These are phyloP conservation scores for Rubus idaeus DNA, from an alignment of 306 rosid genomes.

Conservation along the genomic window DNA sequence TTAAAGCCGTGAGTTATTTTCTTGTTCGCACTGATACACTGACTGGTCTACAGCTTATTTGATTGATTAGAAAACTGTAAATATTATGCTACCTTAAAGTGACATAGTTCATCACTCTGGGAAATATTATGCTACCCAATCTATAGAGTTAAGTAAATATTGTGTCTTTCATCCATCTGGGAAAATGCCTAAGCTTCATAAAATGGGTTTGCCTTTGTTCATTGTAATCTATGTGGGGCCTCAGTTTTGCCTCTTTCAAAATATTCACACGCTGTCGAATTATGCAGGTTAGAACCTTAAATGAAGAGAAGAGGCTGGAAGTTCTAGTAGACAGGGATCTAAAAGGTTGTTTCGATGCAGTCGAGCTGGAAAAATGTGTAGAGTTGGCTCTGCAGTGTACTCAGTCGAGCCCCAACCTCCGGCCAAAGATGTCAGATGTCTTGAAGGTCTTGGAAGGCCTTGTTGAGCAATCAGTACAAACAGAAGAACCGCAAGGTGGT, in stretches of 20 bases:
- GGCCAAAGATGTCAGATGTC: constrained; percentile 84
- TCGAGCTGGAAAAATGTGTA: constrained; percentile 61
- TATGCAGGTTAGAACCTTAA: constrained; percentile 73
- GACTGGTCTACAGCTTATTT: too few relatives aligned
- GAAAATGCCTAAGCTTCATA: background rate
- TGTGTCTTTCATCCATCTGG: background rate
- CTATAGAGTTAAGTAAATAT: background rate
- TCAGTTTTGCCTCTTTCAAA: background rate
- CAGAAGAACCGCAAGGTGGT: constrained; percentile 63
- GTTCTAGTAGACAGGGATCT: constrained; percentile 78
- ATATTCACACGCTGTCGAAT: constrained; percentile 7
- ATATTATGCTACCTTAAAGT: background rate
- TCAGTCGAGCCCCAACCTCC: constrained; percentile 72
- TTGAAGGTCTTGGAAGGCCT: constrained; percentile 77
- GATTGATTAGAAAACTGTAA: background rate
- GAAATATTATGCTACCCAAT: too few relatives aligned
- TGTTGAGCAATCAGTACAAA: constrained; percentile 49
- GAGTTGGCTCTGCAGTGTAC: constrained; percentile 79
- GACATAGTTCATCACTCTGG: background rate
- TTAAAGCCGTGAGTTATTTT: background rate
- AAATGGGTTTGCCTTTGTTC: background rate
- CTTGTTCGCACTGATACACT: background rate
- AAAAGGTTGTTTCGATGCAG: constrained; percentile 73
- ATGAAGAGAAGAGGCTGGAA: constrained; percentile 68
- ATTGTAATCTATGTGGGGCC: background rate